Base-by-base conservation (phyloP, 148 eudicot species). In the Rhododendron griersonianum region DNA sequence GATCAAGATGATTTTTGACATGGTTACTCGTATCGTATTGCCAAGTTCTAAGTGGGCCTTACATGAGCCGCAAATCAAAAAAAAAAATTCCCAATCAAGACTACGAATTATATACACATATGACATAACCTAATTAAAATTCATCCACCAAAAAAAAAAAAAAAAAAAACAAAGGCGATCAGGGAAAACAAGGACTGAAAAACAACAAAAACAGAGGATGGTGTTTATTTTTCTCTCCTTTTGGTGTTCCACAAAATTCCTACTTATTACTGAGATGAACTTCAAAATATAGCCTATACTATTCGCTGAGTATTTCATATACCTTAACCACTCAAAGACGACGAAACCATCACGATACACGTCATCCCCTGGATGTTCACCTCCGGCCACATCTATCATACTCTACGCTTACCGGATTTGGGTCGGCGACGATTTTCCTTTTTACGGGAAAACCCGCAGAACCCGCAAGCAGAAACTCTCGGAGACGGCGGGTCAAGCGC, bases 401-500 rank as follows among this genome's bases (percentile, higher is more conserved):
- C 75, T 73, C 79, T 89, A 59, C 88, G 90, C 90, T 85, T 90
- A 53, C 89, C 87, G 21, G 90, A 61, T 86, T 84, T 91, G 18
- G 86, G 83, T 8, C 86, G 86, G 45, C 87, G 88, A 30, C 85
- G 89, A 33, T 87, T 87, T n/a, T 83, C 83, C 11, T 76, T 80
- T 16, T 85, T 89, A 16, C 61, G 7, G 21, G 21, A 16, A 13
- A 51, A 11, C 44, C 90, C 91, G 55, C 93, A 91, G 53, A 86
- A 87, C 3, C 92, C 94, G 73, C 92, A 92, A 1, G 90, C 93
- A 6, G 93, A 90, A 14, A 90, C 81, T 78, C 75, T 88, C 16
- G 94, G 94, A 2, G 93, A 92, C 57, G 94, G 93, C 84, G 92
- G 94, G 79, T 92, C 93, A 1, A 90, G 65, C 25, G 92, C 89